A percentile compares a stretch with the other conserved stretches of the same genome.
Conservation (phyloP, 2,329 filamentous ascomycete genomes). For the Aureobasidium namibiae region DNA sequence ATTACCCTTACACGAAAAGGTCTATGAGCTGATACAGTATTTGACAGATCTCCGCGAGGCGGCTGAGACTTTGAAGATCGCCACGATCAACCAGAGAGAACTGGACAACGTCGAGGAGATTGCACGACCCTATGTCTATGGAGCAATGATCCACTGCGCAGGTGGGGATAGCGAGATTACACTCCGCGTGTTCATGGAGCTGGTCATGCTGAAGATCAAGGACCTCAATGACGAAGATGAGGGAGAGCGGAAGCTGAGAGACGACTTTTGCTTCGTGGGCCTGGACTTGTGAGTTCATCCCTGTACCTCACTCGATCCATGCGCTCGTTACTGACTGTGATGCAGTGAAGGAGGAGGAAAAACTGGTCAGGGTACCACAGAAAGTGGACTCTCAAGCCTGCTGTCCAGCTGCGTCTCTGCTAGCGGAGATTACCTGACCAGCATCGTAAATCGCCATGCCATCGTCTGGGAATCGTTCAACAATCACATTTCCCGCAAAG, state of each 20-base stretch:
- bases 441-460: background rate
- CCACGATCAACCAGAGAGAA: too few species aligned
- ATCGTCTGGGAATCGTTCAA: background rate
- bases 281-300: background rate
- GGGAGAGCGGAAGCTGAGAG: background rate
- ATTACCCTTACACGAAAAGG: too few species aligned
- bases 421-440: background rate
- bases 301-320: background rate
- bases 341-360: background rate
- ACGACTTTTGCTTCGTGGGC: background rate
- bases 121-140: too few species aligned
- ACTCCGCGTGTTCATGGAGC: background rate
- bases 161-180: background rate
- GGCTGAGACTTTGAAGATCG: too few species aligned
- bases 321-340: background rate
- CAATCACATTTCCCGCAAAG: background rate
- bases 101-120: too few species aligned
- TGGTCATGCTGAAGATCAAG: background rate
- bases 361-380: background rate
- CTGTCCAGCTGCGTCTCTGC: background rate
- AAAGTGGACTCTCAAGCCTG: too few species aligned
- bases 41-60: too few species aligned
- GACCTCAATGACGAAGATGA: background rate
- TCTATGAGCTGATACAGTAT: too few species aligned
- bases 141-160: background rate